Conservation (phyloP, 1,284 basidiomycete species). For the Puccinia triticina region DNA sequence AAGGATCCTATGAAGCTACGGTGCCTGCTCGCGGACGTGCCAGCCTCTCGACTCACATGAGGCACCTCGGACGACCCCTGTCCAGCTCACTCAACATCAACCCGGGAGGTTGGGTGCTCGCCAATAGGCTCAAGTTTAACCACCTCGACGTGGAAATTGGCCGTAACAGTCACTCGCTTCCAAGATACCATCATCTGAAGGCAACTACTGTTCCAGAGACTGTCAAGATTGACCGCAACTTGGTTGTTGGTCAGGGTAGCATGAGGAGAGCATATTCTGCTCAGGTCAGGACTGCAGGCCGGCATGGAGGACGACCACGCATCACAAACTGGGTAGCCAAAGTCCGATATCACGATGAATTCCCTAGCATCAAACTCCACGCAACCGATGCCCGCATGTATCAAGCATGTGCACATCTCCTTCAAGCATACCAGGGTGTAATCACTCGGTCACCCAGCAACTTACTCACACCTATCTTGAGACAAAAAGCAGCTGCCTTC, state of each 20-base stretch:
- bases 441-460: not conserved
- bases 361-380: not conserved
- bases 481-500: too few relatives aligned
- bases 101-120: not conserved
- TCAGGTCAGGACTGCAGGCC: not conserved
- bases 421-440: not conserved
- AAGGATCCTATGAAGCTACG: not conserved
- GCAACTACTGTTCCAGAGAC: not conserved
- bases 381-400: not conserved
- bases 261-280: not conserved
- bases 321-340: conserved; percentile 14
- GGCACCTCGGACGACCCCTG: not conserved
- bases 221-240: not conserved
- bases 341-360: not conserved
- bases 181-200: not conserved
- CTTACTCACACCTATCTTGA: too few relatives aligned
- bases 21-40: not conserved
- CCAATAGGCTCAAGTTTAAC: not conserved
- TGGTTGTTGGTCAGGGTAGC: not conserved
- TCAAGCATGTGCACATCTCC: not conserved
- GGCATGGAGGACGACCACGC: not conserved
- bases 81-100: not conserved
- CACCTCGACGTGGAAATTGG: too few relatives aligned
- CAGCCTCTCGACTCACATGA: not conserved
- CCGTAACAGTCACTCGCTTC: too few relatives aligned